These are phyloP conservation scores for Nicotiana obtusifolia DNA, from an alignment of 257 asterid genomes.

Conservation along the genomic window DNA sequence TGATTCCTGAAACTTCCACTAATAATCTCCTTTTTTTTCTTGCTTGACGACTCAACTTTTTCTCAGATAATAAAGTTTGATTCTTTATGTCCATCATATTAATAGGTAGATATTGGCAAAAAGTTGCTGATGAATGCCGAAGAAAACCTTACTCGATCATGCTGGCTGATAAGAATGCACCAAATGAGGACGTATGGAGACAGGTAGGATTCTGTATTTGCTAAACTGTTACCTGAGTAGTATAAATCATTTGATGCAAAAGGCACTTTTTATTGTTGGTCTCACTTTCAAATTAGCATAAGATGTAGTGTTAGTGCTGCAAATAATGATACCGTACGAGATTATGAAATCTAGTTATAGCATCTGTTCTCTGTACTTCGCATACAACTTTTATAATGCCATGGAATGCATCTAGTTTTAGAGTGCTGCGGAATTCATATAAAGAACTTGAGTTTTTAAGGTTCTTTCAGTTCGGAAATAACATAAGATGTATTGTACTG, in stretches of 20 bases:
- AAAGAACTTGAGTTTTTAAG: not conserved
- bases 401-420: not conserved
- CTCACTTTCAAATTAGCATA: slow-evolving; percentile 10
- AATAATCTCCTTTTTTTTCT: not conserved
- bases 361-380: not conserved
- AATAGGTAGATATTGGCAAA: slow-evolving; percentile 79
- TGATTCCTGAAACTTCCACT: not conserved
- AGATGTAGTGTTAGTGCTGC: not conserved
- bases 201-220: slow-evolving; percentile 44
- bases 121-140: slow-evolving; percentile 69
- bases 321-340: not conserved
- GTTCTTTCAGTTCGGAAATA: not conserved
- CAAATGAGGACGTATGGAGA: slow-evolving; percentile 92
- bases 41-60: not conserved
- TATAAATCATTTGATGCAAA: not conserved
- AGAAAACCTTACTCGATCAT: slow-evolving; percentile 75
- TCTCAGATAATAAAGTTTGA: not conserved
- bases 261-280: not conserved
- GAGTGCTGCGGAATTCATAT: not conserved
- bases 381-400: not conserved
- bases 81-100: slow-evolving; percentile 14
- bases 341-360: not conserved
- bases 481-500: not conserved
- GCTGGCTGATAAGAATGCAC: slow-evolving; percentile 99
- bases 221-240: not conserved